Percentiles rank a stretch among this genome's conserved stretches.
phyloP scores from a whole-genome alignment of 2,329 filamentous ascomycete species.

The Graphiopsis chlorocephala region DNA sequence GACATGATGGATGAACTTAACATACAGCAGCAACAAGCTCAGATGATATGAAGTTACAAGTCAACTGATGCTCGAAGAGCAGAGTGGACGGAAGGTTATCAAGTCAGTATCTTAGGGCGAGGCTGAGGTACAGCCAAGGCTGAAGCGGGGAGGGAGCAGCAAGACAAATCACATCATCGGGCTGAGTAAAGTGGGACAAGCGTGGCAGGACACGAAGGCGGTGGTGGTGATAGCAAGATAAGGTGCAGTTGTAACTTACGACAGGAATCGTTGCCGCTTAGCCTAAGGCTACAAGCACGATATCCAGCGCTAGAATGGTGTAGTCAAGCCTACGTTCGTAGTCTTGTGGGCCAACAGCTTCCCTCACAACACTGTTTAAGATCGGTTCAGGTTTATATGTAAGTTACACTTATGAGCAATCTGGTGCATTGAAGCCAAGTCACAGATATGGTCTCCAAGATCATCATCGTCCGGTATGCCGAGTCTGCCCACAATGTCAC shows the following conservation, averaged over 20 bases:
- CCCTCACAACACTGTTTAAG: background rate
- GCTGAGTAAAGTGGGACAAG: background rate
- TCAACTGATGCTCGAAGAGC: background rate
- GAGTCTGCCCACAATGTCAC: background rate
- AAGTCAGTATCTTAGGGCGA: background rate
- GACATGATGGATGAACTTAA: background rate
- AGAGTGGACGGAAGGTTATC: background rate
- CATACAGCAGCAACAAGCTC: background rate
- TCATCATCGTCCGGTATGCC: background rate
- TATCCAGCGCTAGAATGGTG: background rate
- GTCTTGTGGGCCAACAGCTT: background rate
- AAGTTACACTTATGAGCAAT: background rate
- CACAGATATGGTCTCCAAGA: background rate
- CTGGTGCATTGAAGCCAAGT: background rate
- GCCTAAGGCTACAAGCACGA: background rate
- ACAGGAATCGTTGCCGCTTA: background rate
- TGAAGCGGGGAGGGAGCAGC: conserved; percentile 1
- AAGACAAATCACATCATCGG: background rate
- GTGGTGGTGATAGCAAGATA: background rate
- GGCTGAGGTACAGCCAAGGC: conserved; percentile 1
- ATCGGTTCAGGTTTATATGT: background rate
- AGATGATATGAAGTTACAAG: background rate
- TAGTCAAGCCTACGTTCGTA: background rate
- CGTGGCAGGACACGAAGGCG: background rate
- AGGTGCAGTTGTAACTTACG: background rate